Evolutionary conservation across 192 early-diverging fungal genomes (phyloP).

Genomic region (Backusella circina): DNA sequence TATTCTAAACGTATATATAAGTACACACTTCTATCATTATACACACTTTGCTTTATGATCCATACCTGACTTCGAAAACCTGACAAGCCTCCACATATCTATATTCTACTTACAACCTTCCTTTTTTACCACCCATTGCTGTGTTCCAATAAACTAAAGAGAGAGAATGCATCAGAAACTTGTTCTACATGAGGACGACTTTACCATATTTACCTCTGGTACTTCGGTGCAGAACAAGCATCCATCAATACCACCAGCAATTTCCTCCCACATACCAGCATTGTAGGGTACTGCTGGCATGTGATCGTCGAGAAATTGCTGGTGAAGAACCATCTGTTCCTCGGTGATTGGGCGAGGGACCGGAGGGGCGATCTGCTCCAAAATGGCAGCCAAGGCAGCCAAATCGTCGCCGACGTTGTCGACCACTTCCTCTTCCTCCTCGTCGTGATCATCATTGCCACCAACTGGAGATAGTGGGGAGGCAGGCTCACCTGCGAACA

Average conservation of each 20-base stretch:
- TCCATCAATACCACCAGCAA: neutral
- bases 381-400: too few relatives aligned
- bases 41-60: neutral
- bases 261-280: neutral
- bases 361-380: too few relatives aligned
- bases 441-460: too few relatives aligned
- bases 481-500: too few relatives aligned
- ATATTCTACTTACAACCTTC: neutral
- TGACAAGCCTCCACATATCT: neutral
- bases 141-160: neutral
- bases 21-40: neutral
- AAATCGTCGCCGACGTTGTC: too few relatives aligned
- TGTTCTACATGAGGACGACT: neutral
- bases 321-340: neutral
- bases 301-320: neutral
- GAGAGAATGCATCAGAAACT: neutral
- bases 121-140: neutral
- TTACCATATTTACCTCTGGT: neutral
- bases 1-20: neutral
- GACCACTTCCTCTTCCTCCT: too few relatives aligned
- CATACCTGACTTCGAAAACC: neutral
- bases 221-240: neutral
- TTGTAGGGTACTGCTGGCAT: neutral
- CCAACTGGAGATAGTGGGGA: too few relatives aligned
- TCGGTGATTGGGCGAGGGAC: neutral